Percentiles rank a stretch among this genome's conserved stretches.
phyloP scores from a whole-genome alignment of 331 rosid genomes.

The Stylosanthes scabra region DNA sequence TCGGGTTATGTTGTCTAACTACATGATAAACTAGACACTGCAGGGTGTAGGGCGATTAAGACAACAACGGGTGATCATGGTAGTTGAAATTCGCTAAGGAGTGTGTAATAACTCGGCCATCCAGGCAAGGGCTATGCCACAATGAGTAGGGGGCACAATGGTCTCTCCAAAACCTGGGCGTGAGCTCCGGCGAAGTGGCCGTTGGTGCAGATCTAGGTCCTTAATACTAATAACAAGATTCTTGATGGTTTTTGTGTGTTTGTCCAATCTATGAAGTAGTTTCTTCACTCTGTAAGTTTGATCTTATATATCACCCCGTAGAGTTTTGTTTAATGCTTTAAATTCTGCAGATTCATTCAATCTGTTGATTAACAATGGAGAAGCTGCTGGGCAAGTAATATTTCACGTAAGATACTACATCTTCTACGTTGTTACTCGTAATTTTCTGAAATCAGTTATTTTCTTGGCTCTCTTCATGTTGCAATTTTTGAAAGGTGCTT shows the following conservation, averaged over 20 bases:
- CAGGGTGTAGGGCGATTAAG: neutral
- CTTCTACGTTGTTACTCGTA: constrained; percentile 3
- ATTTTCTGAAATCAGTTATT: constrained; percentile 17
- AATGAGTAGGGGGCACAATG: no score
- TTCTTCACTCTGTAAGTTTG: neutral
- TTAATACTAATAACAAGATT: neutral
- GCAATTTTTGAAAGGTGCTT: constrained; percentile 34
- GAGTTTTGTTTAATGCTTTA: constrained; percentile 34
- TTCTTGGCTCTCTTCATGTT: constrained; percentile 1
- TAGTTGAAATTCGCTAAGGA: constrained; percentile 54
- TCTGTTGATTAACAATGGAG: constrained; percentile 86
- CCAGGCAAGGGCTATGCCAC: no score
- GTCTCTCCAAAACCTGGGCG: no score
- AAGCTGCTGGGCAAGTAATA: constrained; percentile 94
- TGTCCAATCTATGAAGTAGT: neutral
- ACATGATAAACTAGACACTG: constrained; percentile 52
- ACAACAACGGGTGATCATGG: neutral
- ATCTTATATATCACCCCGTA: constrained; percentile 22
- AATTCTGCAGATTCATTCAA: constrained; percentile 86
- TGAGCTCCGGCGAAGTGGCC: no score
- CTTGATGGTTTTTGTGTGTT: neutral
- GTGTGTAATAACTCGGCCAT: constrained; percentile 58
- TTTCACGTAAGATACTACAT: constrained; percentile 74
- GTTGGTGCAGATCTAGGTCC: neutral
- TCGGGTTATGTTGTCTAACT: constrained; percentile 58